A percentile compares a stretch with the other conserved stretches of the same genome.
Conservation (phyloP, 495 filamentous ascomycete species). For the Podospora pseudopauciseta region DNA sequence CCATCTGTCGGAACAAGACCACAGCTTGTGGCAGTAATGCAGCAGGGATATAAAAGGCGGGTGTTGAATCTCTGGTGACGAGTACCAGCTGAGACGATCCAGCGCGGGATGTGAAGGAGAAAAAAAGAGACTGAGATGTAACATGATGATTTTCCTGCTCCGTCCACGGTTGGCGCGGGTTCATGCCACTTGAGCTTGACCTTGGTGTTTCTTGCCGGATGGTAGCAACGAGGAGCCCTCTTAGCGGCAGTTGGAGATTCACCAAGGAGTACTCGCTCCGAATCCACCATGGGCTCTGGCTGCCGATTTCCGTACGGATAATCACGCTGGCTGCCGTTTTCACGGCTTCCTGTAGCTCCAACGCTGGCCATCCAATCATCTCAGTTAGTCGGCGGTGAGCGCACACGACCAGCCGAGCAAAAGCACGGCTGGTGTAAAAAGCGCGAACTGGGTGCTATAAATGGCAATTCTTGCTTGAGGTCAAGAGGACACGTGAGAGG, state of each 20-base stretch:
- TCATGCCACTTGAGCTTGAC: not conserved
- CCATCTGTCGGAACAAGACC: slow-evolving; percentile 20
- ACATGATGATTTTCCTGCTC: not conserved
- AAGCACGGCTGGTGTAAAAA: slow-evolving; percentile 8
- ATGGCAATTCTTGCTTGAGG: not conserved
- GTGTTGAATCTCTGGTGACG: slow-evolving; percentile 13
- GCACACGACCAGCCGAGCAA: slow-evolving; percentile 3
- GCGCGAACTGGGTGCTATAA: slow-evolving; percentile 15
- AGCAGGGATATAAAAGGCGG: slow-evolving; percentile 19
- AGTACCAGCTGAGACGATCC: not conserved
- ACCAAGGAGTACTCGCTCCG: slow-evolving; percentile 3
- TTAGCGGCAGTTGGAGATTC: not conserved
- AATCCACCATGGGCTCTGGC: slow-evolving; percentile 6
- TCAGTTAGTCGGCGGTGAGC: slow-evolving; percentile 17
- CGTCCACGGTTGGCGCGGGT: not conserved
- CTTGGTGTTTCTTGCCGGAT: not conserved
- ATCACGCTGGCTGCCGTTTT: not conserved
- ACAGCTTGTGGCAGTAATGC: slow-evolving; percentile 18
- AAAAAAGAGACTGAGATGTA: not conserved
- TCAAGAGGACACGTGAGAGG: slow-evolving; percentile 6
- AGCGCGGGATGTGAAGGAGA: not conserved
- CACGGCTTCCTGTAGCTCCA: slow-evolving; percentile 6
- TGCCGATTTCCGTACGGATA: slow-evolving; percentile 14
- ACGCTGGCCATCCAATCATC: slow-evolving; percentile 19
- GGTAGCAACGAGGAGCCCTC: not conserved